Evolutionary conservation across 768 basidiomycete species (phyloP), one percentile per base, ranked within the genome.

Genomic region (Mycena amicta): DNA sequence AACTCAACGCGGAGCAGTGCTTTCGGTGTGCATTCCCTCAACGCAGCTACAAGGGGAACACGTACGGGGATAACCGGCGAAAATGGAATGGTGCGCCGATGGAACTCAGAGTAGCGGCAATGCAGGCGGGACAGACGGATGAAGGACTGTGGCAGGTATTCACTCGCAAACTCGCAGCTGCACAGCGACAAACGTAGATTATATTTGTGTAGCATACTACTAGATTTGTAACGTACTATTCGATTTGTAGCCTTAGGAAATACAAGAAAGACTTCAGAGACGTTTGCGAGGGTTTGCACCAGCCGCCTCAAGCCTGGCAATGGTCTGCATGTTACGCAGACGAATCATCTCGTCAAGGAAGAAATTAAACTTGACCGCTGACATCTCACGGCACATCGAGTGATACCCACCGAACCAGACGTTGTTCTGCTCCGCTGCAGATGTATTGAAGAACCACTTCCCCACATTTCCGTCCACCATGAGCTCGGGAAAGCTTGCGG

Each of bases 291-390:
- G 68, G 31, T 66, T 33, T 12, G 53, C 50, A 3, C 63, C 67
- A 28, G 53, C 56, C 8, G 25, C 54, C 18, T 50, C 56, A 22
- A 70, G 55, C 37, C 53, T 59, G 26, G 61, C 58, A 6, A 68
- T 16, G 5, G 60, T 30, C 16, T 60, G 56, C 27, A 50, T n/a
- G 37, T 77, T 77, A 0, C 53, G 51, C 0, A 61, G 53, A n/a
- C 67, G 40, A 22, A 77, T 74, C 75, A 77, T 73, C 63, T 78
- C 75, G 39, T 77, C 75, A 0, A 78, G 59, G 56, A 75, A 76
- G 50, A 77, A 78, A 40, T 72, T 65, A 26, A 68, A 74, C 41
- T 66, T 64, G 0, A 62, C 61, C 0, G 66, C 59, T 0, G 64
- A 16, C 75, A 78, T 77, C 54, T 75, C 73, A 1, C 67, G 31